Evolutionary conservation across 2,329 filamentous ascomycete species (phyloP), one percentile per base, ranked within the genome.

Genomic region (Endocalyx cinctus): DNA sequence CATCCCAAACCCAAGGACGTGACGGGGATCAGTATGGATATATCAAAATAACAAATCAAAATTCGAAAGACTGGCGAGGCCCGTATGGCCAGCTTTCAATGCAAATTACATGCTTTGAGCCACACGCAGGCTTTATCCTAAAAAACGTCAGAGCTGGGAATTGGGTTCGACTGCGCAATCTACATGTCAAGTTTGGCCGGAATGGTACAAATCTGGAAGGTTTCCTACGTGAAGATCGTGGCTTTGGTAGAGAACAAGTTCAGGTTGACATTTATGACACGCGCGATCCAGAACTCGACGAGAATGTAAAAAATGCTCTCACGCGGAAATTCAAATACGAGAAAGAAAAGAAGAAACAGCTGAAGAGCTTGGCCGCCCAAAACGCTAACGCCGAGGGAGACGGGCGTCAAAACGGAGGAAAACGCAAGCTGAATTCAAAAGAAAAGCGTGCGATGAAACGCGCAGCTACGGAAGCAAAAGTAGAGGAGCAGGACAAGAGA

Each of bases 51-150:
- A 52, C 48, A 37, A 57, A 49, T 16, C 46, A 54, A 17, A 54
- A 54, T 14, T 38, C 34, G 13, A 40, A 35, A 4, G 54, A 60
- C n/a, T 94, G 85, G 84, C 63, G 66, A 2, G 87, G 88, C 0
- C 89, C 89, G 0, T 82, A 66, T 45, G 89, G 88, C 3, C 79
- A 80, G 49, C 66, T 74, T 51, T 82, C 79, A 2, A 66, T 96
- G 33, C 79, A 82, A 46, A 61, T 96, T 16, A 83, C 78, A 17
- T 69, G 84, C 17, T 94, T 70, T 55, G 77, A 82, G 11, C 74
- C 75, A 0, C 84, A 95, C 55, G 76, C 79, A 2, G 47, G 54
- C 2, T 76, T 64, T 42, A 70, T 82, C n/a, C 69, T 67, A 12
- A 51, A 69, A 1, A 56, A 75, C 6, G 62, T 92, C 17, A 61